A percentile compares a stretch with the other conserved stretches of the same genome.
Conservation (phyloP, 2,329 filamentous ascomycete species). For the Corynespora cassiicola region DNA sequence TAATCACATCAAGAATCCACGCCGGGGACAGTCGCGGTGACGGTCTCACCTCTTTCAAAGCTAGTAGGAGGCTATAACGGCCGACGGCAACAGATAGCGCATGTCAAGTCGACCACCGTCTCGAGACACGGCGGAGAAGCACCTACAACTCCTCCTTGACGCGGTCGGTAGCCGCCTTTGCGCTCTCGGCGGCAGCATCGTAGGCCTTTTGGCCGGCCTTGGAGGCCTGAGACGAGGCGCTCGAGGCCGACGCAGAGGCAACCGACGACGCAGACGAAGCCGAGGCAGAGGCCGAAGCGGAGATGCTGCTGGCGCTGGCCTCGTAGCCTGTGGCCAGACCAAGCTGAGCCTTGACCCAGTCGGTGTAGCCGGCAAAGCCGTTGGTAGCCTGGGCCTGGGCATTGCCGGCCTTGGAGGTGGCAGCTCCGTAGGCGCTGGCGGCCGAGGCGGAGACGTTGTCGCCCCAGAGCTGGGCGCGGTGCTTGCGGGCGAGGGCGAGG, state of each 20-base stretch:
- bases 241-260: conserved; percentile 37
- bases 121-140: too few species aligned
- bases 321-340: conserved; percentile 50
- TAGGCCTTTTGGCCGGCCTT: conserved; percentile 41
- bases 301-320: conserved; percentile 28
- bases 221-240: conserved; percentile 41
- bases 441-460: conserved; percentile 61
- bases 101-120: neutral
- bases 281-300: conserved; percentile 16
- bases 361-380: conserved; percentile 44
- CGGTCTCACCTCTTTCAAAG: too few species aligned
- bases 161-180: conserved; percentile 38
- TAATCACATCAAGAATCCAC: too few species aligned
- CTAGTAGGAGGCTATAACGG: too few species aligned
- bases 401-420: conserved; percentile 68
- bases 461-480: conserved; percentile 74
- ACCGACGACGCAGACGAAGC: conserved; percentile 15
- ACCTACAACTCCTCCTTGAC: conserved; percentile 58
- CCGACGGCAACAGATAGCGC: too few species aligned
- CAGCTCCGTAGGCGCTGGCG: conserved; percentile 51
- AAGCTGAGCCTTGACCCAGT: conserved; percentile 53
- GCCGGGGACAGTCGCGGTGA: too few species aligned
- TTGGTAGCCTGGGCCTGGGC: conserved; percentile 75
- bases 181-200: conserved; percentile 40
- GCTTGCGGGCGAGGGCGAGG: conserved; percentile 85